phyloP scores from a whole-genome alignment of 192 early-diverging fungal species.

The Coemansia sp. region DNA sequence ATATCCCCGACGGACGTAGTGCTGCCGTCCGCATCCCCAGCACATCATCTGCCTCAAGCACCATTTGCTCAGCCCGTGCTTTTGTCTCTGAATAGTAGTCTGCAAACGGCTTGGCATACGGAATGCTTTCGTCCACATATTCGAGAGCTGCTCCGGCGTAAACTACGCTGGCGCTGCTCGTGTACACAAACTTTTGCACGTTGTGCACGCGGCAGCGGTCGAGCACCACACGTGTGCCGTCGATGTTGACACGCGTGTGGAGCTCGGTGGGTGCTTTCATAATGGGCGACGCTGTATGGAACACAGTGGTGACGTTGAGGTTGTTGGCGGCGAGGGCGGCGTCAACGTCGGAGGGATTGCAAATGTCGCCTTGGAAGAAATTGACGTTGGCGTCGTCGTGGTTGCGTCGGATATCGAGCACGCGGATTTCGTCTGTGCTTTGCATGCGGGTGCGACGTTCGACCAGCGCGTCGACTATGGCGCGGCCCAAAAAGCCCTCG shows the following conservation, averaged over 20 bases:
- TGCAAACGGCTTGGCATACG: slow-evolving; percentile 71
- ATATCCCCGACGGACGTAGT: slow-evolving; percentile 87
- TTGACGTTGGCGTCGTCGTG: slow-evolving; percentile 42
- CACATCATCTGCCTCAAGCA: slow-evolving; percentile 70
- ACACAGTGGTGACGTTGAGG: slow-evolving; percentile 65
- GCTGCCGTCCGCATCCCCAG: slow-evolving; percentile 67
- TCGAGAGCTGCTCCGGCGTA: slow-evolving; percentile 71
- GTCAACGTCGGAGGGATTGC: slow-evolving; percentile 53
- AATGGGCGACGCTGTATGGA: slow-evolving; percentile 90
- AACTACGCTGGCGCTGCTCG: slow-evolving; percentile 87
- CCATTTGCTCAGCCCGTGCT: slow-evolving; percentile 69
- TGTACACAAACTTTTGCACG: slow-evolving; percentile 78
- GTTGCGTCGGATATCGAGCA: slow-evolving; percentile 77
- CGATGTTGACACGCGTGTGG: slow-evolving; percentile 79
- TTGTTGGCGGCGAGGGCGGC: slow-evolving; percentile 51
- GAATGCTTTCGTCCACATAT: slow-evolving; percentile 77
- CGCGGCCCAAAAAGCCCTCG: slow-evolving; percentile 83
- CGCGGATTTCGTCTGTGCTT: slow-evolving; percentile 60
- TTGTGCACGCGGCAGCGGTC: slow-evolving; percentile 63
- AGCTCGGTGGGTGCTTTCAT: slow-evolving; percentile 69
- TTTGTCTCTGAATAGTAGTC: slow-evolving; percentile 97
- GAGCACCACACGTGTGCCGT: slow-evolving; percentile 86
- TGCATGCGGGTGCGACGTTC: slow-evolving; percentile 34
- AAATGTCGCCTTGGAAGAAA: slow-evolving; percentile 65
- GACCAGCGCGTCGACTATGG: slow-evolving; percentile 74